phyloP scores from a whole-genome alignment of 257 asterid species.

The Fraxinus cuspidata region DNA sequence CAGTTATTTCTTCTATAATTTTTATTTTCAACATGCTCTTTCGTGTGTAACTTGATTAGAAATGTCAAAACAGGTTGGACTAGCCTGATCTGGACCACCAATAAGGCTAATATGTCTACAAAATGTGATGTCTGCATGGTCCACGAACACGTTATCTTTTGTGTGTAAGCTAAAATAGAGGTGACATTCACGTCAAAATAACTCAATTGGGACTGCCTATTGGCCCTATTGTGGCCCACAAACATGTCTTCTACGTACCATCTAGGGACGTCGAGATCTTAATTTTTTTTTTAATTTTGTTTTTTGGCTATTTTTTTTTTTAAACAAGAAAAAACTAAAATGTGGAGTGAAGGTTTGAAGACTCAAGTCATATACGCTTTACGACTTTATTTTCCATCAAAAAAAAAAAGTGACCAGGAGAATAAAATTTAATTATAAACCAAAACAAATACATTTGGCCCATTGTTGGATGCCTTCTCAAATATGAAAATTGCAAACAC shows the following conservation, averaged over 20 bases:
- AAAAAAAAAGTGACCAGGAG: background rate
- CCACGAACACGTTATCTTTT: background rate
- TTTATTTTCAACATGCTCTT: background rate
- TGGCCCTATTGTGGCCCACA: background rate
- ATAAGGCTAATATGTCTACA: background rate
- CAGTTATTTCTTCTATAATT: no score
- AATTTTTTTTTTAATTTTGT: no score
- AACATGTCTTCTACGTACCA: background rate
- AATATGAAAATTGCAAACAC: background rate
- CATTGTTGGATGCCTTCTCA: constrained; percentile 11
- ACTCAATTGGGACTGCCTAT: background rate
- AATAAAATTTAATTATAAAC: background rate
- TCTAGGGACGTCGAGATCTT: background rate
- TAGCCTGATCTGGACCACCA: background rate
- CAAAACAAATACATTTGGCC: background rate
- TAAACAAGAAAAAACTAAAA: background rate
- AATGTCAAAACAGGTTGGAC: background rate
- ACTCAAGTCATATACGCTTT: background rate
- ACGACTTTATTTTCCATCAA: background rate
- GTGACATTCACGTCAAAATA: background rate
- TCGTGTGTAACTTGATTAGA: background rate
- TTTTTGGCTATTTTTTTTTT: background rate
- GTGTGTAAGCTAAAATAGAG: background rate
- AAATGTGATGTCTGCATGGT: background rate
- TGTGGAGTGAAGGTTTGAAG: background rate